Evolutionary conservation across 1,284 basidiomycete species (phyloP), one percentile per base, ranked within the genome.

Genomic region (Schizophyllum amplum): DNA sequence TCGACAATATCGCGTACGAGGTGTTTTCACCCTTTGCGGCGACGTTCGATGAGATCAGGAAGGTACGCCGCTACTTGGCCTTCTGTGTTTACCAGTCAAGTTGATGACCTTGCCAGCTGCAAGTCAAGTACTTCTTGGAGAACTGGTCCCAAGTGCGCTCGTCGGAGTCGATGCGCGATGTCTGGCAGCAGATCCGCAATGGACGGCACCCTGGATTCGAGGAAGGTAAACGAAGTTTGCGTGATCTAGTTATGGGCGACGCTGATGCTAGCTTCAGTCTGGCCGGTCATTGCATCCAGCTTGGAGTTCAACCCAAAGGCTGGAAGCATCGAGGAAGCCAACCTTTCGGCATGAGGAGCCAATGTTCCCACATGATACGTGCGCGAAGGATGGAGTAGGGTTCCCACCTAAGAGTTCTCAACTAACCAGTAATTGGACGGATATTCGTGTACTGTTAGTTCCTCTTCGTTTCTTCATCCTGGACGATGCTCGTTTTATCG

Each of bases 21-120:
- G 84, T 90, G 47, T 95, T 95, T 65, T 90, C 88, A 4, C 82
- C 86, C 0, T 94, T 94, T 72, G 86, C 87, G 13, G 84, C 86
- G 15, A 84, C 84, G 1, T 94, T 90, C 64, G 85, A 87, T 55
- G 87, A 90, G 48, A 84, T 95, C n/a, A 78, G 90, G 55, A 90
- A 89, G 79, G 87, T 84, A 52, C 23, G 59, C 17, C n/a, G 11
- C 24, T 27, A 24, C 22, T n/a, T 50, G 24, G 24, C 27, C 24
- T 57, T 52, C 49, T 24, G 2, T 17, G 24, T 49, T 20, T 57
- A 13, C 7, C 25, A 20, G 42, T 33, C 58, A 47, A 46, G 17
- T 47, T 53, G 20, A 26, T 17, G 55, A 17, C 33, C 24, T 46
- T 20, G 53, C 15, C 61, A 87, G 84, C 79, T 87, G 17, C 83